Base-by-base conservation (phyloP, 805 yeast species). In the Hanseniaspora vineae region DNA sequence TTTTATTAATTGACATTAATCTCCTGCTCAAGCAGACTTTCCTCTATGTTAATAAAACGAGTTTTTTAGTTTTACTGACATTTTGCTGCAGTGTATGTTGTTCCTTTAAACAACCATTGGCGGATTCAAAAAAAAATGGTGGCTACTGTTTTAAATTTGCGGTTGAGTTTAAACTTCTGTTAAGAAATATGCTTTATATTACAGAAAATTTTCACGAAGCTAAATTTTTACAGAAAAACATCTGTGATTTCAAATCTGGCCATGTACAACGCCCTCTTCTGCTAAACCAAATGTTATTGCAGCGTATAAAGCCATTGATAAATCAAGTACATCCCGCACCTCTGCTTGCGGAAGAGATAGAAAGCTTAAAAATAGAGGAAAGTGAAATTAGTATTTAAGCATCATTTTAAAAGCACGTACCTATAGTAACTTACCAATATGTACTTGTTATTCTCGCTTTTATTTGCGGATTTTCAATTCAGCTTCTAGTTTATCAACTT, bases 401-500 rank as follows among this genome's bases (percentile, higher is more conserved):
- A 23, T 23, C 8, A 5, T 5, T 23, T 23, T 23, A 23, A 23
- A 8, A 23, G 8, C 29, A 23, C 29, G 29, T 23, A 23, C 4
- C 4, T 23, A 23, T 23, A 4, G 29, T 23, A 23, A 23, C 8
- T 23, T 23, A 23, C 8, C 29, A 8, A 23, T 5, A 23, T 23
- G 4, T 4, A 8, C 29, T 23, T 23, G 29, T 23, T 8, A 23
- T 8, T 23, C 29, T n/a, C 29, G 4, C 29, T n/a, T 33, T 33
- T 40, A 40, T 12, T 23, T 42, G 1, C 44, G 63, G 48, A 80
- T 68, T 32, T 71, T 69, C 37, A 76, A 72, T 55, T 90, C 97
- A 2, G 94, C 80, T 52, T 85, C 89, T 13, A 89, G 68, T 65
- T 87, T 88, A 62, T 92, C 98, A 18, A 78, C 77, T 49, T 86